Conservation (phyloP, 2,329 filamentous ascomycete genomes). For the Claviceps monticola region DNA sequence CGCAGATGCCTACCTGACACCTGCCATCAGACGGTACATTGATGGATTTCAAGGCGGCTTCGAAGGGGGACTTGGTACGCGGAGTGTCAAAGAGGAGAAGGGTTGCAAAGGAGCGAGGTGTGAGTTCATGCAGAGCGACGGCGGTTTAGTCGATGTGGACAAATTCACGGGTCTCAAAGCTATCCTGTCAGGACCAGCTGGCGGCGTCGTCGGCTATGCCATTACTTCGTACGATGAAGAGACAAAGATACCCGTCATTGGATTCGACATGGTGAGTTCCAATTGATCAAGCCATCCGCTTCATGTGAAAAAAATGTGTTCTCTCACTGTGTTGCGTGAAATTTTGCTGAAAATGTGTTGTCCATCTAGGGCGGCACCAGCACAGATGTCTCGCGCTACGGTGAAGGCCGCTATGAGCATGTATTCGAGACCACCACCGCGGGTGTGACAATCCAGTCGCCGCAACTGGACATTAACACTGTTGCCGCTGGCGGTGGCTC, state of each 20-base stretch:
- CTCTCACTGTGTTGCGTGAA: not conserved
- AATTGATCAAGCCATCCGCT: not conserved
- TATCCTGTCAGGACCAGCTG: slow-evolving; percentile 62
- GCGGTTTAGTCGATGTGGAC: slow-evolving; percentile 37
- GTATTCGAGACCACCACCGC: slow-evolving; percentile 64
- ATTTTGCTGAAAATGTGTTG: not conserved
- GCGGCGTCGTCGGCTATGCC: slow-evolving; percentile 64
- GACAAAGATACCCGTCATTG: slow-evolving; percentile 56
- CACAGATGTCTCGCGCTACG: slow-evolving; percentile 61
- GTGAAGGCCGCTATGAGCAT: slow-evolving; percentile 24
- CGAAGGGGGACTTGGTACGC: slow-evolving; percentile 22
- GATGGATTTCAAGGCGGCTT: slow-evolving; percentile 23
- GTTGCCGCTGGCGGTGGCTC: slow-evolving; percentile 66
- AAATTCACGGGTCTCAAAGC: slow-evolving; percentile 56
- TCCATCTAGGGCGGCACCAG: slow-evolving; percentile 43
- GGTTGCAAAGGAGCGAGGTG: slow-evolving; percentile 39
- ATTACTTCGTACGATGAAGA: slow-evolving; percentile 56
- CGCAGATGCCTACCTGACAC: slow-evolving; percentile 30
- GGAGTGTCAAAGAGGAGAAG: slow-evolving; percentile 53
- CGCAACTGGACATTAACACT: slow-evolving; percentile 71
- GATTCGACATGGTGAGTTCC: slow-evolving; percentile 47
- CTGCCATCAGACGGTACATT: slow-evolving; percentile 22
- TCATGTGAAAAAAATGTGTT: not conserved
- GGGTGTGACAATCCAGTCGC: slow-evolving; percentile 64
- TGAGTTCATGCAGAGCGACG: slow-evolving; percentile 58